Percentiles rank a stretch among this genome's conserved stretches.
These are phyloP conservation scores for Coix lacrymajobi DNA, from an alignment of 176 grass and related monocot species.

Conservation along the genomic window DNA sequence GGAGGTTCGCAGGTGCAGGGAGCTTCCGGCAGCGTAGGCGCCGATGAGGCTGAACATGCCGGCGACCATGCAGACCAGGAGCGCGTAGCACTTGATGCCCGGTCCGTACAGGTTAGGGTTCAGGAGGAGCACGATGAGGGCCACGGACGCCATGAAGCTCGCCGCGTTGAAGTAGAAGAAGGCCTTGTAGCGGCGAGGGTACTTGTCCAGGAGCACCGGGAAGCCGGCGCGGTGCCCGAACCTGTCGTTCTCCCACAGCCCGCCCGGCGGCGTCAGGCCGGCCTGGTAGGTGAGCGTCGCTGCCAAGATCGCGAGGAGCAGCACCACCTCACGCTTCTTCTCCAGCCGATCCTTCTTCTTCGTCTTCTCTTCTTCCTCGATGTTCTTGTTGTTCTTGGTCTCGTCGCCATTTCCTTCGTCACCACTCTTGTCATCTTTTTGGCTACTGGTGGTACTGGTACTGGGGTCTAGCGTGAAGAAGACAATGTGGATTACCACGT, in stretches of 20 bases:
- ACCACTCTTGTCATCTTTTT: no score
- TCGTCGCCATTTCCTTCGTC: no score
- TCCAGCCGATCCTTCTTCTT: not conserved
- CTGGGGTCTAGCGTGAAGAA: not conserved
- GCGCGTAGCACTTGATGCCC: slow-evolving; percentile 16
- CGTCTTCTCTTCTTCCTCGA: no score
- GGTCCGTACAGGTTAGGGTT: not conserved
- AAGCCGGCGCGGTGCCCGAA: not conserved
- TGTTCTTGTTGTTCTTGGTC: no score
- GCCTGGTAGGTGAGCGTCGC: not conserved
- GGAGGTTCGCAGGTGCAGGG: not conserved
- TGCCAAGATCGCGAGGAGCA: not conserved
- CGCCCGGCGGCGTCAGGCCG: not conserved
- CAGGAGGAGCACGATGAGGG: not conserved
- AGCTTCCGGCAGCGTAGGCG: not conserved
- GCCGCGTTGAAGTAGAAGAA: not conserved
- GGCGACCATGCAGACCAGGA: not conserved
- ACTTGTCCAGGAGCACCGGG: not conserved
- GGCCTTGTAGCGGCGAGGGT: not conserved
- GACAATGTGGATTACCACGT: not conserved
- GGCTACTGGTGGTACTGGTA: not conserved
- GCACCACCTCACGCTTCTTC: not conserved
- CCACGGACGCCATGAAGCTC: not conserved
- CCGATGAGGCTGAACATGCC: slow-evolving; percentile 3
- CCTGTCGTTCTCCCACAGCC: not conserved